Conservation (phyloP, 164 flowering plant genomes). For the Berberis thunbergii region DNA sequence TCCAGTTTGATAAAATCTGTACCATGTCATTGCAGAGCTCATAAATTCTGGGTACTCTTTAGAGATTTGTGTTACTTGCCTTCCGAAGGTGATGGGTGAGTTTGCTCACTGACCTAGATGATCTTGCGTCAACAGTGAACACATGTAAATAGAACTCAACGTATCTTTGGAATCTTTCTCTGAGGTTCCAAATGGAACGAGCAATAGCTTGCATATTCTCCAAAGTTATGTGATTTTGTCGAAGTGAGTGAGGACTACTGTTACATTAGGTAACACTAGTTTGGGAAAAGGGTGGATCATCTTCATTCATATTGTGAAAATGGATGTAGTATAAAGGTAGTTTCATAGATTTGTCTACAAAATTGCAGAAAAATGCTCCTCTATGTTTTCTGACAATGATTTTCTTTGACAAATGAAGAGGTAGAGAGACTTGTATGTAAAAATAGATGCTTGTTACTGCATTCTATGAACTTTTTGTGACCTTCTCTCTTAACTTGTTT, state of each 20-base stretch:
- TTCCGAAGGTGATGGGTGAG: conserved; percentile 58
- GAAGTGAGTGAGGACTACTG: conserved; percentile 72
- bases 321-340: too few relatives aligned
- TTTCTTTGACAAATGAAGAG: background rate
- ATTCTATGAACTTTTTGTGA: background rate
- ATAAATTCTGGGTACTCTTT: conserved; percentile 74
- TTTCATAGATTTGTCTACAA: too few relatives aligned
- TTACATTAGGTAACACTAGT: conserved; percentile 75
- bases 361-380: too few relatives aligned
- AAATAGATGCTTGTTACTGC: conserved; percentile 5
- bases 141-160: conserved; percentile 79
- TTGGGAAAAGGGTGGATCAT: conserved; percentile 36
- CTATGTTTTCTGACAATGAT: background rate
- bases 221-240: conserved; percentile 63
- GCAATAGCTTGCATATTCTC: conserved; percentile 38
- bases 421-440: background rate
- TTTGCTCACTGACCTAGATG: conserved; percentile 69
- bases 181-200: conserved; percentile 39
- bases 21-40: conserved; percentile 69
- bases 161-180: conserved; percentile 63
- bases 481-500: conserved; percentile 5
- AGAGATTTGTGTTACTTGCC: conserved; percentile 65
- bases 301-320: too few relatives aligned
- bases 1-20: conserved; percentile 63
- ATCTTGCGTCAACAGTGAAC: conserved; percentile 92